Percentiles rank a stretch among this genome's conserved stretches.
These are phyloP conservation scores for Stagonosporopsis vannaccii DNA, from an alignment of 2,329 filamentous ascomycete species.

Conservation along the genomic window DNA sequence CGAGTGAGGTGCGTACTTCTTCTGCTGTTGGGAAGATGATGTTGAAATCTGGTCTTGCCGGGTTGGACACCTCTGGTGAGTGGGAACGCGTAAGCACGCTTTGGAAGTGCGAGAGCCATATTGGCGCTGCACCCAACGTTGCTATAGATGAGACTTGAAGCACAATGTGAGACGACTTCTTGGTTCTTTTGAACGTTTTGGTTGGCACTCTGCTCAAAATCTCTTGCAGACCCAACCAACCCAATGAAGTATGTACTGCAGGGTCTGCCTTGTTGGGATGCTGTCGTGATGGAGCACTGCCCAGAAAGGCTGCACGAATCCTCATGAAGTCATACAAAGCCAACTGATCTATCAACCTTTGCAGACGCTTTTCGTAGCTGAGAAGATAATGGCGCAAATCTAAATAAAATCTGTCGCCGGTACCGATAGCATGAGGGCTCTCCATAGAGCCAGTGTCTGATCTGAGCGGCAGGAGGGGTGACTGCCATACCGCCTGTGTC, in stretches of 20 bases:
- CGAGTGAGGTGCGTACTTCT: conserved; percentile 77
- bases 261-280: conserved; percentile 54
- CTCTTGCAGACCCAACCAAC: conserved; percentile 73
- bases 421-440: conserved; percentile 55
- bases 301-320: conserved; percentile 75
- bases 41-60: conserved; percentile 61
- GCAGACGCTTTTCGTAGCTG: conserved; percentile 70
- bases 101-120: conserved; percentile 71
- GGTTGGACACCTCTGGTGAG: background rate
- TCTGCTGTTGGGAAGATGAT: conserved; percentile 82
- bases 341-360: conserved; percentile 65
- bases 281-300: conserved; percentile 77
- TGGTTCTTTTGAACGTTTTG: conserved; percentile 40
- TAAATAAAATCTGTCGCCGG: conserved; percentile 74
- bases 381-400: conserved; percentile 77
- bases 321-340: conserved; percentile 71
- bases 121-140: conserved; percentile 73
- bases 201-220: conserved; percentile 61
- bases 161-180: conserved; percentile 53
- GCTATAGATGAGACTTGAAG: conserved; percentile 82
- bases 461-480: conserved; percentile 69
- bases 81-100: conserved; percentile 38
- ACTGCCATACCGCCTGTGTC: conserved; percentile 83
- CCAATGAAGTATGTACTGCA: conserved; percentile 68
- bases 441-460: conserved; percentile 8